Evolutionary conservation across 2,329 filamentous ascomycete genomes (phyloP).

Genomic region (Penicillium griseofulvum): DNA sequence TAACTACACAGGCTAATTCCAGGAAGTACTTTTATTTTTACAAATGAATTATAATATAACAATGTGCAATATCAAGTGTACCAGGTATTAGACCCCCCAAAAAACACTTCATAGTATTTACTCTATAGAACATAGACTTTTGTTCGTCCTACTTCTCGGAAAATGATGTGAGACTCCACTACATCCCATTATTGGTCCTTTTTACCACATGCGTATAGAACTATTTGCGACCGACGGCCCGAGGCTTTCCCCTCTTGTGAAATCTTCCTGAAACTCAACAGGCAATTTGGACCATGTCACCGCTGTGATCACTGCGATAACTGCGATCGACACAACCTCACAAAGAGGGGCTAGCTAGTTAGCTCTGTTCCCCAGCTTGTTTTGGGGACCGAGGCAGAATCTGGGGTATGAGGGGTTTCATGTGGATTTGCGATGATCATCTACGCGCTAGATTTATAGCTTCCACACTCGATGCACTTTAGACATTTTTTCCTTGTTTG

Average conservation of each 20-base stretch:
- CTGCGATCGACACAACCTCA: neutral
- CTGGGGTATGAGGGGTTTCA: slow-evolving; percentile 19
- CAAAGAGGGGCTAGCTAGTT: neutral
- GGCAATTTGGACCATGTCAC: neutral
- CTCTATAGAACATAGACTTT: too few relatives aligned
- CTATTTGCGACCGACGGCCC: slow-evolving; percentile 7
- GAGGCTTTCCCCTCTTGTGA: neutral
- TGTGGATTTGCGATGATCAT: slow-evolving; percentile 19
- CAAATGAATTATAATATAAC: neutral
- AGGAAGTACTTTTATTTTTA: neutral
- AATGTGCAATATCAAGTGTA: neutral
- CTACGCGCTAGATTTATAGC: slow-evolving; percentile 8
- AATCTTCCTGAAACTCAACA: slow-evolving; percentile 3
- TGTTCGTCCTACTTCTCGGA: neutral
- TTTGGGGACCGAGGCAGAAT: slow-evolving; percentile 17
- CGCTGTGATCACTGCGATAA: too few relatives aligned
- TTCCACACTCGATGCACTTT: neutral
- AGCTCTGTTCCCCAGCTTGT: slow-evolving; percentile 1
- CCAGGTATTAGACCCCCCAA: neutral
- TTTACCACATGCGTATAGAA: neutral
- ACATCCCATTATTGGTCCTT: neutral
- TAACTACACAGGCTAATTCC: neutral
- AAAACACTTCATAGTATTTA: neutral
- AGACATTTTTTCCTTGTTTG: neutral
- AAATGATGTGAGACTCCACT: neutral